Evolutionary conservation across 1,284 basidiomycete species (phyloP).

Genomic region (Sanghuangporus baumii): DNA sequence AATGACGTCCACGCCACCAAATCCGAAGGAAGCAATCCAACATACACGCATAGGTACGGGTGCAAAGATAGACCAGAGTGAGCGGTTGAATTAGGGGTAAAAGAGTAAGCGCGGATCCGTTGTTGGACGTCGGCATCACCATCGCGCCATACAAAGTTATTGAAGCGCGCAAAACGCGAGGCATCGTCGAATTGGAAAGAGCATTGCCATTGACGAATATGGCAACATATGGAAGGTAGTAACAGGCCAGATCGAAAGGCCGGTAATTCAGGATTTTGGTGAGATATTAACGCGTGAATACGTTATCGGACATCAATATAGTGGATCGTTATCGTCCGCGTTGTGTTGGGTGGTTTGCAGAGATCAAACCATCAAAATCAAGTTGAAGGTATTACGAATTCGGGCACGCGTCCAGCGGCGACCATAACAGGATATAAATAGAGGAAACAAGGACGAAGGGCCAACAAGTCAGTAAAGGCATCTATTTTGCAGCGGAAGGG

Average conservation of each 20-base stretch:
- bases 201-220: neutral
- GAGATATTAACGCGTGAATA: neutral
- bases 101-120: neutral
- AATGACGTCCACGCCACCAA: neutral
- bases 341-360: neutral
- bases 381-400: neutral
- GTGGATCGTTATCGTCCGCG: neutral
- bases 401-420: neutral
- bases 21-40: slow-evolving; percentile 1
- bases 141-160: neutral
- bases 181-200: neutral
- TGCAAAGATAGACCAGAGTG: neutral
- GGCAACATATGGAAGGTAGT: neutral
- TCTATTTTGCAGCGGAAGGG: neutral
- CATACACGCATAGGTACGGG: neutral
- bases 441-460: neutral
- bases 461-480: neutral
- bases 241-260: neutral
- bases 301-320: neutral
- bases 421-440: neutral
- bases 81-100: neutral
- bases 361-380: neutral
- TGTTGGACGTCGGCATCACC: neutral
- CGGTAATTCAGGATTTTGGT: neutral
- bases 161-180: neutral